Percentiles rank a stretch among this genome's conserved stretches.
Evolutionary conservation across 352 stramenopile species (phyloP).

Genomic region (Pythium folliculosum): DNA sequence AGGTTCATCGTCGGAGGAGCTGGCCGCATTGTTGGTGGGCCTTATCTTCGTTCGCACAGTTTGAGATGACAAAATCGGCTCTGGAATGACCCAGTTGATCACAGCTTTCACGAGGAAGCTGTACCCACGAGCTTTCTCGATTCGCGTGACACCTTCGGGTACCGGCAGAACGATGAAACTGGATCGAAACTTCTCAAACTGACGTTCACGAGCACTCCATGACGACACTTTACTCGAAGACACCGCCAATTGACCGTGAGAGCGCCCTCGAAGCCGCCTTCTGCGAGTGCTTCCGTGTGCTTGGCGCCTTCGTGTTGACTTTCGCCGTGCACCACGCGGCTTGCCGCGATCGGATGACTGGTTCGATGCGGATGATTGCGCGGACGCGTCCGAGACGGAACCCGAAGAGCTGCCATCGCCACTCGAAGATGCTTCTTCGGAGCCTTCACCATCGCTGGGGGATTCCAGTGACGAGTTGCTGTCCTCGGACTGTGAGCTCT

Average conservation of each 20-base stretch:
- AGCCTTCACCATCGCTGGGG: neutral
- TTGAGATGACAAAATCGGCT: conserved; percentile 37
- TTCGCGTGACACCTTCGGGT: conserved; percentile 46
- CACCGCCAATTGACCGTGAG: neutral
- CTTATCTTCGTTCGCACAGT: neutral
- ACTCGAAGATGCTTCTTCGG: conserved; percentile 4
- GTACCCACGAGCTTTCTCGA: conserved; percentile 64
- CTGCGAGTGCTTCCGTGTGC: neutral
- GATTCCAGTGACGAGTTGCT: conserved; percentile 3
- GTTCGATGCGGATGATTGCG: conserved; percentile 1
- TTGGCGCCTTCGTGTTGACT: neutral
- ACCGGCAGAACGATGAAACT: conserved; percentile 65
- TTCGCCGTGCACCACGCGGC: neutral
- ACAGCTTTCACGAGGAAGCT: conserved; percentile 68
- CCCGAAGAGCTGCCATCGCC: neutral
- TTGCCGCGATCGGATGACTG: neutral
- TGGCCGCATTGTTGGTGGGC: conserved; percentile 27
- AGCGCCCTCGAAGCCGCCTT: neutral
- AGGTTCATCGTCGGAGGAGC: conserved; percentile 9
- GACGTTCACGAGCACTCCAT: conserved; percentile 61
- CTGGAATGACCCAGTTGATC: conserved; percentile 66
- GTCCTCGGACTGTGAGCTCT: conserved; percentile 1
- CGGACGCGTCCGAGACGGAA: conserved; percentile 1
- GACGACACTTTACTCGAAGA: conserved; percentile 28
- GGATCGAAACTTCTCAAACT: conserved; percentile 80